Base-by-base conservation (phyloP, 345 rosid species). In the Eucalyptus leucophloia region DNA sequence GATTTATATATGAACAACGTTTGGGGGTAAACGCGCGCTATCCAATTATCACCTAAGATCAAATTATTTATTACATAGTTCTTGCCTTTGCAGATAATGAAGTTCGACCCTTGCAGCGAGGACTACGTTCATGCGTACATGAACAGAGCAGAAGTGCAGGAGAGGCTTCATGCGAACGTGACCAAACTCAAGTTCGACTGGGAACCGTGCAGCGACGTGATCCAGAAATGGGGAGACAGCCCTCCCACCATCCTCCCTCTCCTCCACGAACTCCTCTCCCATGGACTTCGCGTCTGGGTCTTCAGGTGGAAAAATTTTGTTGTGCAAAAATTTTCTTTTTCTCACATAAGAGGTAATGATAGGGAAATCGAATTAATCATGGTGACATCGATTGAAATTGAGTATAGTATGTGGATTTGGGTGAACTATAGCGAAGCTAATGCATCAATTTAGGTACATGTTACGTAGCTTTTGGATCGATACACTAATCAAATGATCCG, bases 91-190 rank as follows among this genome's bases (percentile, higher is more conserved):
- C 87, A 95, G 97, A 89, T 95, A 88, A 87, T 19, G 88, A 87
- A 90, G 40, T 95, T 95, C 51, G 98, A 96, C 67, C 98, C 98
- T 4, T 97, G 99, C 93, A 93, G 94, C 60, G 98, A 94, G 54
- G 44, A 93, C 42, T 96, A 95, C 37, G 96, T 95, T 49, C 82
- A 92, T 47, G 95, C 96, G 19, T 96, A 97, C 92, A 91, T 97
- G 37, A 97, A 97, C 90, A 91, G 94, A 51, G 91, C 92, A 2
- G 97, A 96, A 13, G 99, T 96, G n/a, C 99, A 97, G 92, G 92
- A 90, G 81, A 98, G 95, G n/a, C 88, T 97, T 86, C 99, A 97
- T 88, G 99, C 98, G 60, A 97, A 96, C 85, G 94, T 94, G 53
- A 97, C 99, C 10, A 95, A 94, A 65, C 94, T 97, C 21, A 89